Evolutionary conservation across 352 stramenopile species (phyloP).

Genomic region (Phytophthora brassicae): DNA sequence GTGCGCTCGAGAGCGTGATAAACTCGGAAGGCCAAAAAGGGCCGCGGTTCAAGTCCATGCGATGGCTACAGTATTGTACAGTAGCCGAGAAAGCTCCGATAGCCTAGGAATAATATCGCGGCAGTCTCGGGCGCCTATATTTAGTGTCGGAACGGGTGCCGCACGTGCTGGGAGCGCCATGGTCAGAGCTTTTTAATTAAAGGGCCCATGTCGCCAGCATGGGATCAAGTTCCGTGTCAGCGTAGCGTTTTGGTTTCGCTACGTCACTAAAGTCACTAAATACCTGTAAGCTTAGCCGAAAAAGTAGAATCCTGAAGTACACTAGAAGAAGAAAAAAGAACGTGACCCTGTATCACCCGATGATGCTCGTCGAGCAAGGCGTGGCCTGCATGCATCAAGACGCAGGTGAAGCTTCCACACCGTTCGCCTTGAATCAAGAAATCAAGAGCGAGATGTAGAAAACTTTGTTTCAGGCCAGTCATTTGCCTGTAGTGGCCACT

Average conservation of each 20-base stretch:
- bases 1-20: constrained; percentile 16
- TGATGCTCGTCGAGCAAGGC: constrained; percentile 1
- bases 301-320: constrained; percentile 31
- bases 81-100: constrained; percentile 12
- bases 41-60: constrained; percentile 15
- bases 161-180: constrained; percentile 6
- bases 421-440: neutral
- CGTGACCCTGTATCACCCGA: neutral
- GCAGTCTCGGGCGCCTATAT: constrained; percentile 7
- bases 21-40: constrained; percentile 18
- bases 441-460: constrained; percentile 12
- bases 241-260: constrained; percentile 14
- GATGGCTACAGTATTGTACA: constrained; percentile 13
- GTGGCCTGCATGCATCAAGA: neutral
- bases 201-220: constrained; percentile 13
- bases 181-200: neutral
- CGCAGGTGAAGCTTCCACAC: too few species aligned
- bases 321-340: constrained; percentile 12
- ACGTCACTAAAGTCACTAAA: neutral
- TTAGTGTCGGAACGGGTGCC: constrained; percentile 20
- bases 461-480: too few species aligned
- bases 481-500: neutral
- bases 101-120: constrained; percentile 7
- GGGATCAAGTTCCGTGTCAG: constrained; percentile 14
- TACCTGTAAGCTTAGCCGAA: constrained; percentile 4